Conservation (phyloP, 2,329 filamentous ascomycete genomes). For the Cladosporium phlei region DNA sequence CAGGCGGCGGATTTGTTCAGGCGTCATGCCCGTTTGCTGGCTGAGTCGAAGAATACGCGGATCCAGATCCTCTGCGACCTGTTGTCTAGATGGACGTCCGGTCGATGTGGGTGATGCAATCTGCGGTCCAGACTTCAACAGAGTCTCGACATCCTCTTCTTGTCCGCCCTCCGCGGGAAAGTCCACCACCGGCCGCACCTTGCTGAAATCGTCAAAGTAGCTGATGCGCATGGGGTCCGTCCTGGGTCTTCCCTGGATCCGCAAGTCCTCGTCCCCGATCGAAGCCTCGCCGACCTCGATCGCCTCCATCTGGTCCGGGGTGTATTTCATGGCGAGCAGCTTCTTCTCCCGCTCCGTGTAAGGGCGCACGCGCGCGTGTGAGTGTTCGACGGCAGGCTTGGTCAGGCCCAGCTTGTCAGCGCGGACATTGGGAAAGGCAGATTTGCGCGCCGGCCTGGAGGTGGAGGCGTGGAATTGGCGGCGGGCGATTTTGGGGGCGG, state of each 20-base stretch:
- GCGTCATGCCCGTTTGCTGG: slow-evolving; percentile 53
- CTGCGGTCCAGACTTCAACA: slow-evolving; percentile 22
- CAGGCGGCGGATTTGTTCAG: slow-evolving; percentile 47
- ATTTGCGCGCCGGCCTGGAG: slow-evolving; percentile 35
- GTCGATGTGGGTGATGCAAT: slow-evolving; percentile 30
- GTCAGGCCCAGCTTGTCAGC: slow-evolving; percentile 33
- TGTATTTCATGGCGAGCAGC: slow-evolving; percentile 63
- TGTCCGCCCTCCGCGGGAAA: slow-evolving; percentile 41
- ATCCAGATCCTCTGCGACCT: slow-evolving; percentile 30
- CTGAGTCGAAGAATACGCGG: slow-evolving; percentile 49
- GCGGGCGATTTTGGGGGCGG: slow-evolving; percentile 20
- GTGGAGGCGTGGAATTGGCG: slow-evolving; percentile 41
- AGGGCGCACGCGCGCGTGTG: slow-evolving; percentile 30
- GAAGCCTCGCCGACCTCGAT: slow-evolving; percentile 75
- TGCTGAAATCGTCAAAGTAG: slow-evolving; percentile 79
- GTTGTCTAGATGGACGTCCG: slow-evolving; percentile 25
- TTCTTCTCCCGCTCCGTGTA: slow-evolving; percentile 65
- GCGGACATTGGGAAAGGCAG: slow-evolving; percentile 42
- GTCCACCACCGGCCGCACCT: slow-evolving; percentile 73
- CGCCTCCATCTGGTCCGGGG: slow-evolving; percentile 72
- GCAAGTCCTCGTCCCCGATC: slow-evolving; percentile 69
- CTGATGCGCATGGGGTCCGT: slow-evolving; percentile 66
- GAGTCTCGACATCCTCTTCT: slow-evolving; percentile 33
- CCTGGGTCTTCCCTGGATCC: slow-evolving; percentile 66
- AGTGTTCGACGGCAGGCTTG: slow-evolving; percentile 13